A percentile compares a stretch with the other conserved stretches of the same genome.
Evolutionary conservation across 345 rosid species (phyloP).

Genomic region (Capsella bursapastoris): DNA sequence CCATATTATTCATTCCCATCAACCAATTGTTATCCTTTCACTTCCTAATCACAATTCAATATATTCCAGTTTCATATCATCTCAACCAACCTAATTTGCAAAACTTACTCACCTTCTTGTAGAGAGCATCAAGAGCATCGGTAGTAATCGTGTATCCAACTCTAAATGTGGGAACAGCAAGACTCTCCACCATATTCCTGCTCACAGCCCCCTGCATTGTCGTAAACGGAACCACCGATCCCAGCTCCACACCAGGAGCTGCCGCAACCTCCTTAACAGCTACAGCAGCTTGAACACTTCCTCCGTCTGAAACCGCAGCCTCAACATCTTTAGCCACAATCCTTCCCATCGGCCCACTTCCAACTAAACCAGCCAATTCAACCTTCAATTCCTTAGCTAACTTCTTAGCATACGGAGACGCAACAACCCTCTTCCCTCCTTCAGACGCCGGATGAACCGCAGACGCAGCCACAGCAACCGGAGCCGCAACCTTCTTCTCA

Average conservation of each 20-base stretch:
- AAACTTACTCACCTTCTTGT: slow-evolving; percentile 68
- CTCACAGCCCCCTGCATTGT: slow-evolving; percentile 89
- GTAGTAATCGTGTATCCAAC: slow-evolving; percentile 85
- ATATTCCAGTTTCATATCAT: not conserved
- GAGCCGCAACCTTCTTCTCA: slow-evolving; percentile 31
- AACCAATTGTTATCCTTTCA: slow-evolving; percentile 8
- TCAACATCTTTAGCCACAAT: slow-evolving; percentile 97
- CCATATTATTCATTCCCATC: not conserved
- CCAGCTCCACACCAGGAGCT: slow-evolving; percentile 50
- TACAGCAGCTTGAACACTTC: slow-evolving; percentile 17
- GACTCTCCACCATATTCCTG: slow-evolving; percentile 86
- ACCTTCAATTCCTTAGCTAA: slow-evolving; percentile 84
- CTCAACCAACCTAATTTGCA: not conserved
- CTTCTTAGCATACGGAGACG: slow-evolving; percentile 90
- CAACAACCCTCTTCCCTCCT: slow-evolving; percentile 86
- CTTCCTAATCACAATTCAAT: slow-evolving; percentile 15
- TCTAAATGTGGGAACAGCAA: slow-evolving; percentile 83
- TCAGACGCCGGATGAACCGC: slow-evolving; percentile 80
- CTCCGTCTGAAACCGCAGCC: slow-evolving; percentile 56
- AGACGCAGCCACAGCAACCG: slow-evolving; percentile 42
- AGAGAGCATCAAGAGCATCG: slow-evolving; percentile 87
- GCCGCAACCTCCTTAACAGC: slow-evolving; percentile 39
- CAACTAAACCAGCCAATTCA: slow-evolving; percentile 63
- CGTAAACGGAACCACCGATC: slow-evolving; percentile 79
- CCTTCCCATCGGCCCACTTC: slow-evolving; percentile 92